Evolutionary conservation across 2,329 filamentous ascomycete genomes (phyloP).

Genomic region (Catunica adiposa): DNA sequence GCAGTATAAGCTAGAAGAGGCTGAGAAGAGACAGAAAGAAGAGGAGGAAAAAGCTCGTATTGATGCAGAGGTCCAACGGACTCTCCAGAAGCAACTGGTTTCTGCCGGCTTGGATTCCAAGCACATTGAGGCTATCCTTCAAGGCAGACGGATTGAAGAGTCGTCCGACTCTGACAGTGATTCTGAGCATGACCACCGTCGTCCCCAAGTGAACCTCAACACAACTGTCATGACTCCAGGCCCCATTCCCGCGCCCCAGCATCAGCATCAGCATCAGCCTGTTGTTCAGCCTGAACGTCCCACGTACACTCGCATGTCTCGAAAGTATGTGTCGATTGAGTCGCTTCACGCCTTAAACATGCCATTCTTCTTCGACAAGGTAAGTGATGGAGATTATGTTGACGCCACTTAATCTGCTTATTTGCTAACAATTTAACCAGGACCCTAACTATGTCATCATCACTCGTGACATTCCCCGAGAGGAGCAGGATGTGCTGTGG

Average conservation of each 20-base stretch:
- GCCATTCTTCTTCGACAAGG: conserved; percentile 40
- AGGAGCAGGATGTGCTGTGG: conserved; percentile 56
- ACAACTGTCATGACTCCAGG: background rate
- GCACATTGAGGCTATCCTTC: conserved; percentile 41
- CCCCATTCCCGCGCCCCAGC: background rate
- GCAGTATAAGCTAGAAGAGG: conserved; percentile 33
- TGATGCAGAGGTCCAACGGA: conserved; percentile 38
- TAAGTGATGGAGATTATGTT: conserved; percentile 23
- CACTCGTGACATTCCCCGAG: conserved; percentile 55
- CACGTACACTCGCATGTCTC: conserved; percentile 48
- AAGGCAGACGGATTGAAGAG: conserved; percentile 30
- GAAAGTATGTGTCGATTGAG: conserved; percentile 44
- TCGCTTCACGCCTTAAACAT: conserved; percentile 39
- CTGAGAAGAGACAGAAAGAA: conserved; percentile 30
- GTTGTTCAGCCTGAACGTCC: no score
- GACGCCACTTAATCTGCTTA: no score
- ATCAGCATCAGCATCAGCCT: background rate
- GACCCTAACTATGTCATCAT: conserved; percentile 56
- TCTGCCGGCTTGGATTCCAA: conserved; percentile 42
- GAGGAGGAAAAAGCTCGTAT: conserved; percentile 31
- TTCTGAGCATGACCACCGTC: background rate
- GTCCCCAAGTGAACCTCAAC: background rate
- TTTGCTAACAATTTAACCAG: background rate
- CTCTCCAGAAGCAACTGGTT: conserved; percentile 40
- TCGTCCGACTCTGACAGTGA: background rate